Evolutionary conservation across 139 green algal species (phyloP), one percentile per base, ranked within the genome.

Genomic region (Mesotaenium endlicherianum): DNA sequence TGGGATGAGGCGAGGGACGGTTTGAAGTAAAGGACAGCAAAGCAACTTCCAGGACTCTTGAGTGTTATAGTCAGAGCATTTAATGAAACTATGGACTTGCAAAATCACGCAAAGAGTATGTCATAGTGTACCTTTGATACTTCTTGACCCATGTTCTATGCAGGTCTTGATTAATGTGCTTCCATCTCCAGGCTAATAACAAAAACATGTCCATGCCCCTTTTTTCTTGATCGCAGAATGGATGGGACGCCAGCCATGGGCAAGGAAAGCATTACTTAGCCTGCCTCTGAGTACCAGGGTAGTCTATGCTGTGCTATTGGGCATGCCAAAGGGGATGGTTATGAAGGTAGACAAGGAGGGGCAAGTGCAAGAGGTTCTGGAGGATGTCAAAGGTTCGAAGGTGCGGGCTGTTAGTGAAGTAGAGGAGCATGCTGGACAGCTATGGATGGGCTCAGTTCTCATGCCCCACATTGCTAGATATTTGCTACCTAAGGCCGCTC

Each of bases 311-410:
- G 42, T 49, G 3, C 30, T 30, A 26, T 41, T 84, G 34, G 59
- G 77, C 16, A 47, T 41, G 53, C 77, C 77, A 34, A 53, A 75
- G 31, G 77, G 77, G 20, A 26, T 84, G 41, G 31, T 55, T 5
- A 34, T 84, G 57, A 40, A 84, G 57, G 31, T 84, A 53, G 77
- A 84, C 34, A 53, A 57, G 36, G 43, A 84, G 34, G 77, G 77
- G 17, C 64, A 30, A 43, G 68, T 84, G 6, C 79, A 34, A 17
- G 59, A 84, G 20, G 68, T 84, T 20, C 1, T 84, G 38, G 77
- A 84, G 47, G 77, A 84, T 40, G 30, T 20, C 34, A 79, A 34
- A 30, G 77, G 77, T 20, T 8, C 17, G 31, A 34, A 30, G 20
- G 77, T 76, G 11, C 47, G 38, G 36, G 57, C 77, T 36, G 39